Conservation (phyloP, 768 basidiomycete genomes). For the Calvatia gigantea region DNA sequence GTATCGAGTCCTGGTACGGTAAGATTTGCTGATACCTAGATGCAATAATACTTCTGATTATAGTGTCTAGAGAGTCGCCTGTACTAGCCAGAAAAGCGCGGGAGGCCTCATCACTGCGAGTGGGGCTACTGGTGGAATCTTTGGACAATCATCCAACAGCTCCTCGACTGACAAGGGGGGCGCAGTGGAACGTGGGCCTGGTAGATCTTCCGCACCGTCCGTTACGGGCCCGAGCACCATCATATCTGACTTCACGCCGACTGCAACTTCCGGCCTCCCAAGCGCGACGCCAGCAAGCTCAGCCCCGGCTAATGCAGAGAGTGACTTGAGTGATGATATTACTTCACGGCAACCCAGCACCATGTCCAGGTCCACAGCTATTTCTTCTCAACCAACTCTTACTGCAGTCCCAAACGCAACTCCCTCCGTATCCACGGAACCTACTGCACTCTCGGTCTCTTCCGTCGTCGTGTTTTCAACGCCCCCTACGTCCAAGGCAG, state of each 20-base stretch:
- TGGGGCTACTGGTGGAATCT: slow-evolving; percentile 42
- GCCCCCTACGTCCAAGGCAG: neutral
- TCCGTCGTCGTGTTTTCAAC: slow-evolving; percentile 3
- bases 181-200: neutral
- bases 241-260: neutral
- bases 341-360: neutral
- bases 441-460: slow-evolving; percentile 2
- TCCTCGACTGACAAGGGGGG: neutral
- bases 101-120: slow-evolving; percentile 40
- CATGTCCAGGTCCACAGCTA: neutral
- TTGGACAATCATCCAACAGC: slow-evolving; percentile 17
- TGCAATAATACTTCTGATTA: neutral
- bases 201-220: neutral
- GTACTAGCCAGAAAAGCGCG: slow-evolving; percentile 49
- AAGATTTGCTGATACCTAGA: slow-evolving; percentile 16
- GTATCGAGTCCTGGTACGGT: slow-evolving; percentile 42
- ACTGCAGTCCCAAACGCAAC: slow-evolving; percentile 7
- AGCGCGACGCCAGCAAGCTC: neutral
- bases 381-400: neutral
- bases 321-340: neutral
- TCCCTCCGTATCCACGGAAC: slow-evolving; percentile 12
- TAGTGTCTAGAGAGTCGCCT: slow-evolving; percentile 38
- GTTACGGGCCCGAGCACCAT: neutral
- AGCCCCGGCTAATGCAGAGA: neutral
- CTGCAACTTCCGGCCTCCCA: neutral